Conservation (phyloP, 2,329 filamentous ascomycete species). For the Acrocalymma vagum region DNA sequence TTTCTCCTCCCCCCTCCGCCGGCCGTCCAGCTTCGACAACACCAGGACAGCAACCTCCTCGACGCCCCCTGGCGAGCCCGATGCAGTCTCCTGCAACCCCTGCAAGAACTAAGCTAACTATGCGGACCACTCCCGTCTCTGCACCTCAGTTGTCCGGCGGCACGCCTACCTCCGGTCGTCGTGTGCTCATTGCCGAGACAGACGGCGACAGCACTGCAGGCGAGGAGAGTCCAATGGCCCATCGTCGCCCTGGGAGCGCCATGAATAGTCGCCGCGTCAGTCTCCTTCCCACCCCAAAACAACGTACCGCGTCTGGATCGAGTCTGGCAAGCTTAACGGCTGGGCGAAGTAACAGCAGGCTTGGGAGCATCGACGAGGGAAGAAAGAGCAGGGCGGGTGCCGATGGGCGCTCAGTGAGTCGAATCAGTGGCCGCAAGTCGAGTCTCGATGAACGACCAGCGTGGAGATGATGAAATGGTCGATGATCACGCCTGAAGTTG, state of each 20-base stretch:
- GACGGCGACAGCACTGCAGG: conserved; percentile 24
- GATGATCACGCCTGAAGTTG: too few species aligned
- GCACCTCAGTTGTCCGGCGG: conserved; percentile 19
- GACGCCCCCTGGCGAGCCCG: conserved; percentile 38
- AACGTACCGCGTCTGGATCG: conserved; percentile 32
- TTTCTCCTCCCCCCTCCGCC: conserved; percentile 30
- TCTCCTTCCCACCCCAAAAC: conserved; percentile 37
- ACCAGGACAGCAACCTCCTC: conserved; percentile 32
- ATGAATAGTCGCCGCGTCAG: conserved; percentile 40
- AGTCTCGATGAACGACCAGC: conserved; percentile 13
- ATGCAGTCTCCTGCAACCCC: conserved; percentile 43
- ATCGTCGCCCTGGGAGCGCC: conserved; percentile 38
- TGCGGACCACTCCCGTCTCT: conserved; percentile 29
- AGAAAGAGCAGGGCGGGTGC: conserved; percentile 27
- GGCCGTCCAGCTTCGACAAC: conserved; percentile 38
- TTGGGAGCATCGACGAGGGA: conserved; percentile 33
- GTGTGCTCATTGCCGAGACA: conserved; percentile 27
- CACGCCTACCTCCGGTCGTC: conserved; percentile 35
- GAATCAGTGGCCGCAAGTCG: conserved; percentile 31
- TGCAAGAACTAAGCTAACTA: conserved; percentile 27
- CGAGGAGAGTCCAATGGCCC: conserved; percentile 40
- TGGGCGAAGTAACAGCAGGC: conserved; percentile 29
- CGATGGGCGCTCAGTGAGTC: conserved; percentile 33
- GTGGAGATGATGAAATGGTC: too few species aligned
- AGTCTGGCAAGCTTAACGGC: conserved; percentile 23